Evolutionary conservation across 257 asterid species (phyloP).

Genomic region (Lycium barbarum): DNA sequence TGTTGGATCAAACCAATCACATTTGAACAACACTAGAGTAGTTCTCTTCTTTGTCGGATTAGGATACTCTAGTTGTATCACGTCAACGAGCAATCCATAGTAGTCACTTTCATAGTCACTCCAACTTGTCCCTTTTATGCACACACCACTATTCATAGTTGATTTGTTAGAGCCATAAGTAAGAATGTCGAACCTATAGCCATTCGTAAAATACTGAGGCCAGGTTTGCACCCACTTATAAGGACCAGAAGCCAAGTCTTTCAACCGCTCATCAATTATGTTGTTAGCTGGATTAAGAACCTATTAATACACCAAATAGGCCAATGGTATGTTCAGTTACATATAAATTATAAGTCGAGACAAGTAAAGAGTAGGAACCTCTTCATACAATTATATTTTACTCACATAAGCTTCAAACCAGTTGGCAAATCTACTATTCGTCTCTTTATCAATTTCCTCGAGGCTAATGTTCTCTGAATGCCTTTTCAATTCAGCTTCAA

Average conservation of each 20-base stretch:
- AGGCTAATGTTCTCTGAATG: not conserved
- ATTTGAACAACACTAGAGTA: too few relatives aligned
- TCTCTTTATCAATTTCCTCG: not conserved
- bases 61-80: too few relatives aligned
- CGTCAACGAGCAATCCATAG: too few relatives aligned
- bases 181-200: too few relatives aligned
- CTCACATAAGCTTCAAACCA: not conserved
- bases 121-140: too few relatives aligned
- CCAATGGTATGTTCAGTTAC: not conserved
- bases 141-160: too few relatives aligned
- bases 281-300: not conserved
- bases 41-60: too few relatives aligned
- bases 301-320: not conserved
- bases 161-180: too few relatives aligned
- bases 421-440: not conserved
- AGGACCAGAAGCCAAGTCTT: not conserved
- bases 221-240: too few relatives aligned
- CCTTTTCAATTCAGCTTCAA: too few relatives aligned
- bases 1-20: not conserved
- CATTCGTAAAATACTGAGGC: too few relatives aligned
- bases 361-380: not conserved
- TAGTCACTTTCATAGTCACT: too few relatives aligned
- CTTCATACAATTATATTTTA: not conserved
- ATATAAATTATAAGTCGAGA: not conserved
- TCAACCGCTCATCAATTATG: not conserved